A percentile compares a stretch with the other conserved stretches of the same genome.
Evolutionary conservation across 75 land plant genomes (phyloP).

Genomic region (Sequoiadendron giganteum): DNA sequence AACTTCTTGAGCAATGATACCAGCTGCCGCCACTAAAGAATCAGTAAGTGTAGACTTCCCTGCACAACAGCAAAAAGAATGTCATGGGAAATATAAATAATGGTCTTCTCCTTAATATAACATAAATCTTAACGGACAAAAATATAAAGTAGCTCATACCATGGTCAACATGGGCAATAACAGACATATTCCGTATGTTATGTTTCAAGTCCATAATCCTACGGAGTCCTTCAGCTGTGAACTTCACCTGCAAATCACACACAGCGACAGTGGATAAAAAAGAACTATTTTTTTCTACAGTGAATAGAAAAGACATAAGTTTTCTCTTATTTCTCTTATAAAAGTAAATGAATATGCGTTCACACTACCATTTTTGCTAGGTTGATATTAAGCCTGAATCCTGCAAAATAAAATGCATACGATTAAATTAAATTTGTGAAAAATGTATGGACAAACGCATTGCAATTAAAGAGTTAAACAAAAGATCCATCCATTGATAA

Average conservation of each 20-base stretch:
- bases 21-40: constrained; percentile 75
- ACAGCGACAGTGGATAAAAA: no score
- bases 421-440: no score
- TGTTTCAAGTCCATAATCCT: constrained; percentile 51
- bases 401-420: no score
- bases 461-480: no score
- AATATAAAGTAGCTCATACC: constrained; percentile 14
- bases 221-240: constrained; percentile 77
- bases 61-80: constrained; percentile 15
- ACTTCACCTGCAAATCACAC: constrained; percentile 62
- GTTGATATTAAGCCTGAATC: no score
- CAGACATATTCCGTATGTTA: constrained; percentile 57
- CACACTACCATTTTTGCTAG: no score
- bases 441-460: no score
- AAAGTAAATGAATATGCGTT: no score
- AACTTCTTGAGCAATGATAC: constrained; percentile 76
- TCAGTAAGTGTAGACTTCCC: constrained; percentile 76
- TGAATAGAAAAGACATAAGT: no score
- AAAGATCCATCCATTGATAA: no score
- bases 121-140: background rate
- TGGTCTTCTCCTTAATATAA: background rate
- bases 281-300: no score
- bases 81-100: background rate
- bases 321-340: no score
- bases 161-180: constrained; percentile 58